Evolutionary conservation across 73 alveolate species (phyloP).

Genomic region (Paramecium octaurelia): DNA sequence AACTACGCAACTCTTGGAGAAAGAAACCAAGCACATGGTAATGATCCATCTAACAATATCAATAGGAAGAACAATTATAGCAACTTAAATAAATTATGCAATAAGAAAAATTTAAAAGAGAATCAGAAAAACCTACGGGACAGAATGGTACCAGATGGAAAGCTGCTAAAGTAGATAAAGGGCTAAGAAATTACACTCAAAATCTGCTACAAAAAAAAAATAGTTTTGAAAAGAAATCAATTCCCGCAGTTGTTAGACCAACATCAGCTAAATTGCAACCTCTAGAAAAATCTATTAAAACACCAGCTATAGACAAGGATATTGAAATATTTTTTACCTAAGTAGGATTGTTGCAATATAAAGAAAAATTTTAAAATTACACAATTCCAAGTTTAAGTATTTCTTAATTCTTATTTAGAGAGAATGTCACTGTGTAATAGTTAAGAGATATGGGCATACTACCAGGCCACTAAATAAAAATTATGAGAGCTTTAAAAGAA

Average conservation of each 20-base stretch:
- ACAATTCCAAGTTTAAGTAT: background rate
- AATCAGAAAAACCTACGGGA: background rate
- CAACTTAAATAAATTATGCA: background rate
- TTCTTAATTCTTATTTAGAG: slow-evolving; percentile 2
- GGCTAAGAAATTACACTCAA: slow-evolving; percentile 1
- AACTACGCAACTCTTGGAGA: background rate
- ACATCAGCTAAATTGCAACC: slow-evolving; percentile 26
- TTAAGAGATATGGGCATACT: slow-evolving; percentile 43
- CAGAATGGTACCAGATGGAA: slow-evolving; percentile 27
- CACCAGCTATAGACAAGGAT: background rate
- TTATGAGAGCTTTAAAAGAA: slow-evolving; percentile 18
- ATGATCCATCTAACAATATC: background rate
- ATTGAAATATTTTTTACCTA: background rate
- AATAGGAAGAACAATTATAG: background rate
- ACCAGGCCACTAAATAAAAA: slow-evolving; percentile 42
- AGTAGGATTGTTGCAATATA: slow-evolving; percentile 1
- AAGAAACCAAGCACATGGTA: slow-evolving; percentile 23
- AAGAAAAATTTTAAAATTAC: slow-evolving; percentile 12
- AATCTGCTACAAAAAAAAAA: background rate
- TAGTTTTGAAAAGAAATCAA: background rate
- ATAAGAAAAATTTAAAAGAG: slow-evolving; percentile 8
- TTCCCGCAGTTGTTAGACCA: background rate
- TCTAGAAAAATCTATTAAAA: background rate
- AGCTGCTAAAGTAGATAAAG: background rate
- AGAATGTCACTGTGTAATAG: slow-evolving; percentile 24